Percentiles rank a stretch among this genome's conserved stretches.
Evolutionary conservation across 805 yeast genomes (phyloP).

Genomic region (Ogataea pilisensis): DNA sequence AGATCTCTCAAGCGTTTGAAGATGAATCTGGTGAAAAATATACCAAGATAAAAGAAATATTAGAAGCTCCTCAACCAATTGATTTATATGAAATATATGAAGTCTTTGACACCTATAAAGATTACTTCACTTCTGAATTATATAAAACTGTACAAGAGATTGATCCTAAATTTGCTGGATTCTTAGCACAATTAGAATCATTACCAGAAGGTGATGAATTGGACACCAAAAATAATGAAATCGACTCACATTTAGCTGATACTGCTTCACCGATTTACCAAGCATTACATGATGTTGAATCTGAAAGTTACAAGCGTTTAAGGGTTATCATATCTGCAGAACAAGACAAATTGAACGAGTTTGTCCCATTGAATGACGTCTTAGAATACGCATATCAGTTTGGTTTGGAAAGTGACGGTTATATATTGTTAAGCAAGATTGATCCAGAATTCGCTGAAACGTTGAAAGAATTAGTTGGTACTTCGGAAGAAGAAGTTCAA

Average conservation of each 20-base stretch:
- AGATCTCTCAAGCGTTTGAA: slow-evolving; percentile 21
- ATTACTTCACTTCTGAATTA: slow-evolving; percentile 17
- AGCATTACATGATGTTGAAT: slow-evolving; percentile 22
- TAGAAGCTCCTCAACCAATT: slow-evolving; percentile 25
- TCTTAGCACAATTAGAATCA: slow-evolving; percentile 21
- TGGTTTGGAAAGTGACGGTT: slow-evolving; percentile 25
- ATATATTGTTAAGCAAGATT: slow-evolving; percentile 17
- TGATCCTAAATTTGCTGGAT: slow-evolving; percentile 21
- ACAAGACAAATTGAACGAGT: slow-evolving; percentile 16
- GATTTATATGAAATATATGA: slow-evolving; percentile 24
- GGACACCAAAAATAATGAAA: slow-evolving; percentile 16
- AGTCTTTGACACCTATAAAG: slow-evolving; percentile 21
- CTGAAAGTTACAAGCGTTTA: slow-evolving; percentile 13
- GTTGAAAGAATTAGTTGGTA: slow-evolving; percentile 7
- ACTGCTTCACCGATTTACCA: slow-evolving; percentile 14
- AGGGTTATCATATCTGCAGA: slow-evolving; percentile 16
- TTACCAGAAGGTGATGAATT: slow-evolving; percentile 21
- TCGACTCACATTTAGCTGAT: slow-evolving; percentile 17
- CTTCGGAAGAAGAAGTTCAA: slow-evolving; percentile 13
- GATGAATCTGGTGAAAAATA: slow-evolving; percentile 18
- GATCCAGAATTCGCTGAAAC: slow-evolving; percentile 21
- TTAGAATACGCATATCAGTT: slow-evolving; percentile 18
- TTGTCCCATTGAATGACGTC: slow-evolving; percentile 21
- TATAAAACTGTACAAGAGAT: slow-evolving; percentile 16
- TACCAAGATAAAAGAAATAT: slow-evolving; percentile 16